Evolutionary conservation across 371 early-diverging fungal genomes (phyloP).

Genomic region (Phascolomyces articulosus): DNA sequence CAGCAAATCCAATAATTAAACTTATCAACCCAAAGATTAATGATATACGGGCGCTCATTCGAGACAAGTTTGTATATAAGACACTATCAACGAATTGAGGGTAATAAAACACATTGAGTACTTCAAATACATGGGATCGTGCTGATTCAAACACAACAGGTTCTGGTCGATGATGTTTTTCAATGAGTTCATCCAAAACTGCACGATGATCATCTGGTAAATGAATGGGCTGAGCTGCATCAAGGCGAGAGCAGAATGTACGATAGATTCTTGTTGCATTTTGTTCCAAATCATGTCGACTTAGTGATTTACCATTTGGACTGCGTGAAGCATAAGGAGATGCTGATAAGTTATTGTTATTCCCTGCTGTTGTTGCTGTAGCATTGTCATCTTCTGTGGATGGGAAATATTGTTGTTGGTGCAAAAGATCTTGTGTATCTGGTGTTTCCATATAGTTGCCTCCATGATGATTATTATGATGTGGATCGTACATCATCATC

Average conservation of each 20-base stretch:
- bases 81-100: slow-evolving; percentile 47
- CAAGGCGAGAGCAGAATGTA: slow-evolving; percentile 42
- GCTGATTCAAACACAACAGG: slow-evolving; percentile 54
- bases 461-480: neutral
- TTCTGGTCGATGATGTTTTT: slow-evolving; percentile 46
- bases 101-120: slow-evolving; percentile 54
- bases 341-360: neutral
- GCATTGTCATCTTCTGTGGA: neutral
- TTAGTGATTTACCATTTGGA: slow-evolving; percentile 23
- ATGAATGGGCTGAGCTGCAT: slow-evolving; percentile 46
- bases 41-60: slow-evolving; percentile 21
- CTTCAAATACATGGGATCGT: slow-evolving; percentile 44
- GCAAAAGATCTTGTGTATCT: slow-evolving; percentile 34
- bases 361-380: neutral
- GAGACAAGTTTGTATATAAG: slow-evolving; percentile 36
- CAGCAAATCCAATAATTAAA: slow-evolving; percentile 37
- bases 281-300: slow-evolving; percentile 43
- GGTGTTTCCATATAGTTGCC: slow-evolving; percentile 24
- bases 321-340: slow-evolving; percentile 35
- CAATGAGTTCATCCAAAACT: slow-evolving; percentile 43
- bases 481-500: slow-evolving; percentile 8
- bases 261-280: slow-evolving; percentile 50
- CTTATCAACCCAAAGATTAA: slow-evolving; percentile 29
- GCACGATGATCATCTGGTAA: slow-evolving; percentile 49
- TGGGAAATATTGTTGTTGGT: slow-evolving; percentile 11